phyloP scores from a whole-genome alignment of 1,284 basidiomycete genomes.

The Vanrija pseudolonga region DNA sequence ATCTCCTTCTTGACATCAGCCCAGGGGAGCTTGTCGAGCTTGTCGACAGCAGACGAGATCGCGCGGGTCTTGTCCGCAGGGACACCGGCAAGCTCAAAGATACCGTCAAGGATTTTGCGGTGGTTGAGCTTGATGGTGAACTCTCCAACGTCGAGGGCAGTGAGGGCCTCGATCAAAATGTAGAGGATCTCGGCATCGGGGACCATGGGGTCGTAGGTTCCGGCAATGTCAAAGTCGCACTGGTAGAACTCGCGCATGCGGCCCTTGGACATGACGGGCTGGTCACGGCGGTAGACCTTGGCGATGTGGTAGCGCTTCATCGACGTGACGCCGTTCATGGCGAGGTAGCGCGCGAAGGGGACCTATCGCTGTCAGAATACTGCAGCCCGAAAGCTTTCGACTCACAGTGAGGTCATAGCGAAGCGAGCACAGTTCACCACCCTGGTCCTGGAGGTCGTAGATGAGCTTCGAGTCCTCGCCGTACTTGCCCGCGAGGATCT shows the following conservation, averaged over 20 bases:
- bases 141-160: constrained; percentile 80
- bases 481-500: constrained; percentile 92
- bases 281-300: constrained; percentile 95
- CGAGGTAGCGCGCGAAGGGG: constrained; percentile 90
- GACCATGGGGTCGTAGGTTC: constrained; percentile 91
- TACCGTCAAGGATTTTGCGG: constrained; percentile 94
- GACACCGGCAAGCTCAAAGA: constrained; percentile 96
- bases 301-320: constrained; percentile 95
- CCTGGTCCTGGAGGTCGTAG: constrained; percentile 96
- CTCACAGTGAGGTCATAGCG: constrained; percentile 88
- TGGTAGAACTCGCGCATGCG: constrained; percentile 99
- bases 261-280: constrained; percentile 96
- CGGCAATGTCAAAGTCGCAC: constrained; percentile 97
- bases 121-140: constrained; percentile 98
- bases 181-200: constrained; percentile 90
- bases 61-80: constrained; percentile 83
- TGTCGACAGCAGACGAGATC: constrained; percentile 98
- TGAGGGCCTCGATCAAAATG: constrained; percentile 75
- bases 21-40: constrained; percentile 96
- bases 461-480: constrained; percentile 98
- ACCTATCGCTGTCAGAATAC: constrained; percentile 40
- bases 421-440: constrained; percentile 93
- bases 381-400: not conserved
- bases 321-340: constrained; percentile 77
- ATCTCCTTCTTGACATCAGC: constrained; percentile 90